Evolutionary conservation across 106 monocot species (phyloP).

Genomic region (Phalaenopsis equestris): DNA sequence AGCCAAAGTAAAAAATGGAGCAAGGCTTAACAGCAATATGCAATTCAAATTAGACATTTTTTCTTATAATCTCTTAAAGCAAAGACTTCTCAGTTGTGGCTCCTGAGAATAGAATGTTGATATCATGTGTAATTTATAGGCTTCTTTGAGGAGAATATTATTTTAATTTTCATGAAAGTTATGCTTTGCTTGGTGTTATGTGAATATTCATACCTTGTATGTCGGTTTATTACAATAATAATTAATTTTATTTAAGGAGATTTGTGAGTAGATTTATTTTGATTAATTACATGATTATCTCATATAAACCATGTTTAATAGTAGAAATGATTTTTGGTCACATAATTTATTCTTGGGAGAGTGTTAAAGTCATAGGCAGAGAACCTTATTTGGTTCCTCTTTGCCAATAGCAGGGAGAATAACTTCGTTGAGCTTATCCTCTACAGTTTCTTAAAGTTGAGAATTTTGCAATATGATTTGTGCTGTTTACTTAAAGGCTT

Average conservation of each 20-base stretch:
- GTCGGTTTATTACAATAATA: background rate
- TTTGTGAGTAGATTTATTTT: too few relatives aligned
- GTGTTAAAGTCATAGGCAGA: too few relatives aligned
- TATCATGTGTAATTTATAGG: constrained; percentile 22
- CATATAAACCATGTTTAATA: too few relatives aligned
- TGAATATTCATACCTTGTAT: constrained; percentile 28
- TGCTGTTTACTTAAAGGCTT: too few relatives aligned
- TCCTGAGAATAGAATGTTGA: background rate
- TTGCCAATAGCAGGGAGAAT: too few relatives aligned
- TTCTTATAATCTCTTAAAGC: background rate
- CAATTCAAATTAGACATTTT: constrained; percentile 6
- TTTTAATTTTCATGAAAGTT: constrained; percentile 6
- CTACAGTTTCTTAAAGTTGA: too few relatives aligned
- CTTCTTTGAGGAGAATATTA: background rate
- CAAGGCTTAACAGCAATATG: constrained; percentile 19
- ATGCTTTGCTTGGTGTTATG: constrained; percentile 38
- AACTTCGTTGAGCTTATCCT: too few relatives aligned
- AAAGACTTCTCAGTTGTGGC: background rate
- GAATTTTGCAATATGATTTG: too few relatives aligned
- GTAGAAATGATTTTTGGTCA: too few relatives aligned
- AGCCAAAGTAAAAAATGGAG: constrained; percentile 27
- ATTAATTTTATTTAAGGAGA: background rate
- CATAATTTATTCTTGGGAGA: too few relatives aligned
- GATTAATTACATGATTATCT: too few relatives aligned
- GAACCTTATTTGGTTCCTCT: too few relatives aligned